Percentiles rank a stretch among this genome's conserved stretches.
Evolutionary conservation across 2,329 filamentous ascomycete species (phyloP).

Genomic region (Cladosporium sp.): DNA sequence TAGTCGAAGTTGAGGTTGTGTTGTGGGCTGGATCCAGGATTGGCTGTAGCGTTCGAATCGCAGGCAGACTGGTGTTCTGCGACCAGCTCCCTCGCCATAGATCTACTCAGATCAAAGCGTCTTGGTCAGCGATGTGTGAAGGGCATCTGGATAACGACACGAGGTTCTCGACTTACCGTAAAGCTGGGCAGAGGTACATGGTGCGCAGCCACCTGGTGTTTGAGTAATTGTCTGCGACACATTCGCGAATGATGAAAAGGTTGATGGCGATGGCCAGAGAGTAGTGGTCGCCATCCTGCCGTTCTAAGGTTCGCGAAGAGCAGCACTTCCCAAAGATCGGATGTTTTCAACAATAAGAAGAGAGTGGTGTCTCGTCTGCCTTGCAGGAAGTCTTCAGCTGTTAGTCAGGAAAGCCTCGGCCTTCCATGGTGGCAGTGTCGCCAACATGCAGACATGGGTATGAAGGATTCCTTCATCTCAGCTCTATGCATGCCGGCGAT

Average conservation of each 20-base stretch:
- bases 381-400: background rate
- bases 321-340: background rate
- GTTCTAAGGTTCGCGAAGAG: background rate
- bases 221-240: background rate
- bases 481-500: background rate
- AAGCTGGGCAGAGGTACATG: slow-evolving; percentile 8
- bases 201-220: background rate
- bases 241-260: slow-evolving; percentile 8
- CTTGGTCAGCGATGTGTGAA: background rate
- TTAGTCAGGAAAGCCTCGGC: background rate
- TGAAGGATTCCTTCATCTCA: background rate
- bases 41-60: background rate
- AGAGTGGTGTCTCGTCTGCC: background rate
- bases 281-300: slow-evolving; percentile 6
- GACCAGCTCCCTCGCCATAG: slow-evolving; percentile 8
- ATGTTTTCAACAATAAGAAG: background rate
- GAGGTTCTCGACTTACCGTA: background rate
- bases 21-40: slow-evolving; percentile 6
- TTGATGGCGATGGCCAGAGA: background rate
- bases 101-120: background rate
- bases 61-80: background rate
- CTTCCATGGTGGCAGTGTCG: background rate
- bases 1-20: slow-evolving; percentile 1
- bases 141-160: background rate
- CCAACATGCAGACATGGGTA: background rate